Conservation (phyloP, 345 rosid species). For the Cochlearia excelsa region DNA sequence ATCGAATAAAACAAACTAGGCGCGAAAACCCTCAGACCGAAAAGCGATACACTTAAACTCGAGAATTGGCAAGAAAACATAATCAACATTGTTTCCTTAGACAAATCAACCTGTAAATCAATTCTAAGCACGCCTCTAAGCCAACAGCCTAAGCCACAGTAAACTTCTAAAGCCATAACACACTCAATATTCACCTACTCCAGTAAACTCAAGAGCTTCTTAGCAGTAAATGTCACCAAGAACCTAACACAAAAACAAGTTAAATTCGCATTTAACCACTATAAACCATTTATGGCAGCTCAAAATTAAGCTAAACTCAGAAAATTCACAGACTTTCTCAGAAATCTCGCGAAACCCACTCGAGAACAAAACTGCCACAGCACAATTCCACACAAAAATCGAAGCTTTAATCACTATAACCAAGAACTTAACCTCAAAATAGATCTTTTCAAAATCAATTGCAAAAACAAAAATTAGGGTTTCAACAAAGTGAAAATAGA, state of each 20-base stretch:
- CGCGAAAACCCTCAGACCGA: neutral
- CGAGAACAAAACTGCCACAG: slow-evolving; percentile 36
- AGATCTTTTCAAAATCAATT: neutral
- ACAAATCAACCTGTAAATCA: neutral
- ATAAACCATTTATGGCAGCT: slow-evolving; percentile 4
- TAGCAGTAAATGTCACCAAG: slow-evolving; percentile 14
- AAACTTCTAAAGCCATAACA: neutral
- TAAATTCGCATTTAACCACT: slow-evolving; percentile 17
- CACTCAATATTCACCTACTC: slow-evolving; percentile 4
- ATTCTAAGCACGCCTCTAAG: slow-evolving; percentile 15
- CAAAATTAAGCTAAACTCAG: neutral
- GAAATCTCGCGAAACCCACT: slow-evolving; percentile 21
- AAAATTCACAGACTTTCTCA: neutral
- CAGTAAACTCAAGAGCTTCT: slow-evolving; percentile 18
- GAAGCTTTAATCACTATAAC: slow-evolving; percentile 14
- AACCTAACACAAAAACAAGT: neutral
- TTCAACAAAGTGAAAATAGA: slow-evolving; percentile 31
- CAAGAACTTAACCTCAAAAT: slow-evolving; percentile 1
- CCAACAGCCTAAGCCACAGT: slow-evolving; percentile 1
- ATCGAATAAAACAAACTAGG: neutral
- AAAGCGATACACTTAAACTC: neutral
- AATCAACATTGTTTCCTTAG: slow-evolving; percentile 19
- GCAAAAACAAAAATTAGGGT: slow-evolving; percentile 41
- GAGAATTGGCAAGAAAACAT: slow-evolving; percentile 3
- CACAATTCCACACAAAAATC: slow-evolving; percentile 23